Evolutionary conservation across 139 green algal species (phyloP).

Genomic region (Auxenochlorella protothecoides): DNA sequence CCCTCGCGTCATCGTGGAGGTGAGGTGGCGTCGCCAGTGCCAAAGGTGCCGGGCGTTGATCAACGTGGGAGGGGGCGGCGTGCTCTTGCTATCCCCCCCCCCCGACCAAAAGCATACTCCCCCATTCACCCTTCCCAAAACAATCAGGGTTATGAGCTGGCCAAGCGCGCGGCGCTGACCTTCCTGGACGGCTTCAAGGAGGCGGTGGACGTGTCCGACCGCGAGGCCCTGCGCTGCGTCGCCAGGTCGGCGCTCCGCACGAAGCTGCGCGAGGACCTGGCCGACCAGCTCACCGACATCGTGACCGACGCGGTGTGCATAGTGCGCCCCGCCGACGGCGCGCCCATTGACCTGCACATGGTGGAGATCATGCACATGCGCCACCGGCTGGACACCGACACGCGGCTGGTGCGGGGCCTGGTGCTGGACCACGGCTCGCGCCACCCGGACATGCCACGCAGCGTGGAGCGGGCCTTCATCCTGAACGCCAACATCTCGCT

Average conservation of each 20-base stretch:
- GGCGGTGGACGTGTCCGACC: slow-evolving; percentile 30
- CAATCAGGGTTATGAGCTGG: slow-evolving; percentile 68
- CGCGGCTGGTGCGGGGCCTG: slow-evolving; percentile 80
- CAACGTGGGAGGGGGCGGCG: no score
- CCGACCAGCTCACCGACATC: slow-evolving; percentile 84
- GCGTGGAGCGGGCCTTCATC: slow-evolving; percentile 81
- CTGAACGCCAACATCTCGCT: slow-evolving; percentile 94
- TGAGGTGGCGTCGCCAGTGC: slow-evolving; percentile 6
- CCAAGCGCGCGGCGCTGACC: slow-evolving; percentile 70
- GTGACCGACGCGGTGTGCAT: slow-evolving; percentile 76
- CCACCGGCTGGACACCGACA: slow-evolving; percentile 93
- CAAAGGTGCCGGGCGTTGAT: no score
- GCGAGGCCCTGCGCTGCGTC: slow-evolving; percentile 80
- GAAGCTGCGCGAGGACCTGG: slow-evolving; percentile 74
- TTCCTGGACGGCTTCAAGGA: slow-evolving; percentile 90
- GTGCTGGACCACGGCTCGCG: slow-evolving; percentile 94
- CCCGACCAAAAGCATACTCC: no score
- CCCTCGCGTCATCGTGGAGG: slow-evolving; percentile 87
- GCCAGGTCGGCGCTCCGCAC: slow-evolving; percentile 86
- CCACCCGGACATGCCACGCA: slow-evolving; percentile 98
- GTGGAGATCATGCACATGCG: slow-evolving; percentile 99
- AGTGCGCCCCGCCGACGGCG: slow-evolving; percentile 22
- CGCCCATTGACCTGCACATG: slow-evolving; percentile 94
- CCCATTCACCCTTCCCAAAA: slow-evolving; percentile 10
- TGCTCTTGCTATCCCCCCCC: not conserved